Conservation (phyloP, 192 early-diverging fungal species). For the Linderina pennispora region DNA sequence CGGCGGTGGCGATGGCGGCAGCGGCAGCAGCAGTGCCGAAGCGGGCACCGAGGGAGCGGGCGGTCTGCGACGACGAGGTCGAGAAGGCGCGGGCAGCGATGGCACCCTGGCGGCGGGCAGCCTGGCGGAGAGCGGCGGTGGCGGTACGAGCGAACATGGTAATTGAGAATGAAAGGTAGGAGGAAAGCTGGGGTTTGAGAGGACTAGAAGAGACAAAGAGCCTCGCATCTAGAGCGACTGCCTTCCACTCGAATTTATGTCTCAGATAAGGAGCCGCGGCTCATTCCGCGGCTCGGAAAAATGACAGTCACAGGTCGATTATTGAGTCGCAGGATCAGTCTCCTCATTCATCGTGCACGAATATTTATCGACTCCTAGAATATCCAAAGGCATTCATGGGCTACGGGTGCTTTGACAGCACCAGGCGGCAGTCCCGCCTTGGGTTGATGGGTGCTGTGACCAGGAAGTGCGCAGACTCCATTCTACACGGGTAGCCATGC, state of each 20-base stretch:
- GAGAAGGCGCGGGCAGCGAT: slow-evolving; percentile 20
- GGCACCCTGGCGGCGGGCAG: slow-evolving; percentile 39
- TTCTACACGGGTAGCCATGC: not conserved
- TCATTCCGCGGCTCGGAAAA: no score
- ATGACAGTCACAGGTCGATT: no score
- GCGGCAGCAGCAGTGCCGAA: slow-evolving; percentile 29
- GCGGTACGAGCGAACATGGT: slow-evolving; percentile 39
- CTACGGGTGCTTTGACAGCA: not conserved
- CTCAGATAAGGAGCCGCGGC: no score
- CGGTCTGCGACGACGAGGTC: slow-evolving; percentile 17
- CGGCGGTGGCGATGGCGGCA: slow-evolving; percentile 24
- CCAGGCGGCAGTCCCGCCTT: not conserved
- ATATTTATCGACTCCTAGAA: no score
- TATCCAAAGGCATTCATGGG: no score
- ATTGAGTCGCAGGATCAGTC: no score
- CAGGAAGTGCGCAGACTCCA: not conserved
- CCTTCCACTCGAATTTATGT: no score
- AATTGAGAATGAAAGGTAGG: not conserved
- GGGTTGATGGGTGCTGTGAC: not conserved
- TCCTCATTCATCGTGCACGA: no score
- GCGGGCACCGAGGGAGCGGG: slow-evolving; percentile 7
- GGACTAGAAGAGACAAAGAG: not conserved
- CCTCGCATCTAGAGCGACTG: no score
- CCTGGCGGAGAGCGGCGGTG: slow-evolving; percentile 32
- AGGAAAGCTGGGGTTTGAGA: not conserved